Evolutionary conservation across 257 asterid genomes (phyloP).

Genomic region (Ligustrum vulgare): DNA sequence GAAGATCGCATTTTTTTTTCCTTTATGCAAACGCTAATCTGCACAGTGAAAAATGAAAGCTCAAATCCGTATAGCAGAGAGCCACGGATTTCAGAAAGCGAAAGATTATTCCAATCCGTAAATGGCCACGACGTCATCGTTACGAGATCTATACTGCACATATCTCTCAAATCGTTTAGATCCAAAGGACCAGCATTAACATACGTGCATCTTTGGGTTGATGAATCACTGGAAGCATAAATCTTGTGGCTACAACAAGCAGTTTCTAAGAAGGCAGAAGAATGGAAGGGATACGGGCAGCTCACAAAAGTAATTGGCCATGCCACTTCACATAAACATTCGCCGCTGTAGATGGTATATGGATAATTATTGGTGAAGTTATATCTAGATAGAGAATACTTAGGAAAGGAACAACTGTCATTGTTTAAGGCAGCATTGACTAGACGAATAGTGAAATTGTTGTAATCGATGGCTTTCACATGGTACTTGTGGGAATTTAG

Average conservation of each 20-base stretch:
- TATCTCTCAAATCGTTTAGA: no score
- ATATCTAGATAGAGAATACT: neutral
- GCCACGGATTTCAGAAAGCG: slow-evolving; percentile 30
- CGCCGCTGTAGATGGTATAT: neutral
- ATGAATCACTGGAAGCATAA: neutral
- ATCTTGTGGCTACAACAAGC: no score
- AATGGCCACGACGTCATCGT: slow-evolving; percentile 18
- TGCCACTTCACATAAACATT: no score
- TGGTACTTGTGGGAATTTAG: slow-evolving; percentile 20
- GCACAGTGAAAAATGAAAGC: slow-evolving; percentile 20
- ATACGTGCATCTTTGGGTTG: slow-evolving; percentile 8
- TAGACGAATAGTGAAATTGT: slow-evolving; percentile 26
- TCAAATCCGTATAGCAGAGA: slow-evolving; percentile 50
- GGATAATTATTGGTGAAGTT: neutral
- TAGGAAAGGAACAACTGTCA: slow-evolving; percentile 18
- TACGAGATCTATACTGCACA: neutral
- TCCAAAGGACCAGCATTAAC: neutral
- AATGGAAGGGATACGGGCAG: no score
- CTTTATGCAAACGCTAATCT: no score
- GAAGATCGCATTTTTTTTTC: no score
- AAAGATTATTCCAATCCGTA: neutral
- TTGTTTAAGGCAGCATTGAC: neutral
- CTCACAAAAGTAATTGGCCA: neutral
- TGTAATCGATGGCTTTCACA: slow-evolving; percentile 34
- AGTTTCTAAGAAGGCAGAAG: no score